These are phyloP conservation scores for Musa balbisiana DNA, from an alignment of 202 grass and related monocot genomes.

Conservation along the genomic window DNA sequence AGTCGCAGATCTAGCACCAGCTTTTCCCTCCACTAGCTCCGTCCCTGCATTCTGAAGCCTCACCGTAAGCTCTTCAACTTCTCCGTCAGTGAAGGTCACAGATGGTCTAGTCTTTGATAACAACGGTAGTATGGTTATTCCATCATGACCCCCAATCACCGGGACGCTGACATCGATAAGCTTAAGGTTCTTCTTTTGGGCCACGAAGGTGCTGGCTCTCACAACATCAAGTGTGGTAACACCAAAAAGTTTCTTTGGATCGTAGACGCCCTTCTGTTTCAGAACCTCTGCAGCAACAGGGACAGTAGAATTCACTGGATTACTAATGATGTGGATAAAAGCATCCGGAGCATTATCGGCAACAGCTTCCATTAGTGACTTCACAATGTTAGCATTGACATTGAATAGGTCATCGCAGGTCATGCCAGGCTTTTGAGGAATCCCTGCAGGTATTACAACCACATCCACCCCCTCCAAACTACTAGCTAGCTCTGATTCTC, in stretches of 20 bases:
- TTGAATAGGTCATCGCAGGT: slow-evolving; percentile 11
- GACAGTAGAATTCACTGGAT: slow-evolving; percentile 15
- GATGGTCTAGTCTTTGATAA: slow-evolving; percentile 10
- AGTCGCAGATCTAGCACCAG: slow-evolving; percentile 5
- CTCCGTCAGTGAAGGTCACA: slow-evolving; percentile 3
- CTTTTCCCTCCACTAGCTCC: slow-evolving; percentile 16
- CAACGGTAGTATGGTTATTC: slow-evolving; percentile 10
- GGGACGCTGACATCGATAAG: slow-evolving; percentile 12
- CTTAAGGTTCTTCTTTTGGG: slow-evolving; percentile 11
- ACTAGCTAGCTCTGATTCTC: background rate
- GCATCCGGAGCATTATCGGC: slow-evolving; percentile 8
- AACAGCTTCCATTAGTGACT: slow-evolving; percentile 8
- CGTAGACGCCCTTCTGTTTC: slow-evolving; percentile 12
- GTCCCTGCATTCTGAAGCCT: slow-evolving; percentile 13
- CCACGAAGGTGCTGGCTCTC: slow-evolving; percentile 12
- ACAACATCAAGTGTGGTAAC: slow-evolving; percentile 14
- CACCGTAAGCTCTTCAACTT: slow-evolving; percentile 8
- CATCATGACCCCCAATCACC: slow-evolving; percentile 10
- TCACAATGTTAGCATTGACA: slow-evolving; percentile 11
- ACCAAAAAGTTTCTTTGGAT: slow-evolving; percentile 17
- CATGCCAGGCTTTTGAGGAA: slow-evolving; percentile 12
- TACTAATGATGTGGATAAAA: slow-evolving; percentile 13
- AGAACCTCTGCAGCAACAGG: slow-evolving; percentile 11
- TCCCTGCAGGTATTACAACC: slow-evolving; percentile 13
- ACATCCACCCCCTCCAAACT: slow-evolving; percentile 13